These are phyloP conservation scores for Cicer yamashitae DNA, from an alignment of 306 rosid species.

Conservation along the genomic window DNA sequence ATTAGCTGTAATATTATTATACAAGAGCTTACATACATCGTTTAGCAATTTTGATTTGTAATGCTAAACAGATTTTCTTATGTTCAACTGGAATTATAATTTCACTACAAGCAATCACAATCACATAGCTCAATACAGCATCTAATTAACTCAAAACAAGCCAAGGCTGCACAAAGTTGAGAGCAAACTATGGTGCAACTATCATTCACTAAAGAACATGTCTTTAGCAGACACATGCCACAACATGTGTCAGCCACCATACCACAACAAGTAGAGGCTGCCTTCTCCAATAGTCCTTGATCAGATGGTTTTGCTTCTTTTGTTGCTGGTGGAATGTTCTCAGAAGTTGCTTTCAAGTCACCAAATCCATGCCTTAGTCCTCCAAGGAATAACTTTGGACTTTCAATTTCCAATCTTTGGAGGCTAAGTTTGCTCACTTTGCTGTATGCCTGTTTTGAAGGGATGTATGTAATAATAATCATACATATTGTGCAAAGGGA, in stretches of 20 bases:
- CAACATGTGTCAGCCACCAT: constrained; percentile 55
- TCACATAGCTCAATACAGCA: constrained; percentile 84
- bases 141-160: constrained; percentile 74
- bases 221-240: constrained; percentile 74
- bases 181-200: constrained; percentile 65
- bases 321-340: constrained; percentile 57
- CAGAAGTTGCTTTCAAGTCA: constrained; percentile 66
- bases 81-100: constrained; percentile 25
- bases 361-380: constrained; percentile 75
- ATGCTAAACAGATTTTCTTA: not conserved
- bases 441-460: constrained; percentile 62
- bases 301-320: constrained; percentile 72
- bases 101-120: constrained; percentile 45
- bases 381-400: constrained; percentile 64
- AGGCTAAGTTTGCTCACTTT: constrained; percentile 48
- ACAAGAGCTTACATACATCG: constrained; percentile 36
- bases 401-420: constrained; percentile 41
- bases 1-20: not conserved
- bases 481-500: not conserved
- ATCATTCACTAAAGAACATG: constrained; percentile 64
- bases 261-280: constrained; percentile 66
- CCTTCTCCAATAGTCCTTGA: constrained; percentile 57
- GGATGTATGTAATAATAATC: constrained; percentile 16
- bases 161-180: constrained; percentile 80
- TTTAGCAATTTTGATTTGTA: constrained; percentile 25